Percentiles rank a stretch among this genome's conserved stretches.
These are phyloP conservation scores for Huiozyma naganishii DNA, from an alignment of 805 yeast genomes.

Conservation along the genomic window DNA sequence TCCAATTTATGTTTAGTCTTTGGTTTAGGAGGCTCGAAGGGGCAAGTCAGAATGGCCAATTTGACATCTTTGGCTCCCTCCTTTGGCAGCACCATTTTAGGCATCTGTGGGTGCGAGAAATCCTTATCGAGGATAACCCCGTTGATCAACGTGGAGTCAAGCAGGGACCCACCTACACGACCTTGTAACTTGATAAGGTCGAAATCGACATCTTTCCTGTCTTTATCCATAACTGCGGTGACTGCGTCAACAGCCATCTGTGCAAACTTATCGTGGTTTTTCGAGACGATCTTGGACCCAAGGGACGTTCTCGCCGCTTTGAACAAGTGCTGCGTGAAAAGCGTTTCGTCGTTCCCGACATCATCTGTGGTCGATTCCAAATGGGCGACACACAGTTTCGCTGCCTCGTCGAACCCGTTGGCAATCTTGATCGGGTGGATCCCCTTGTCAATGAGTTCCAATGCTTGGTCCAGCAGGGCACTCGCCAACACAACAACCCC, in stretches of 20 bases:
- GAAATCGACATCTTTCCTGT: constrained; percentile 91
- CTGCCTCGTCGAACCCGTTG: constrained; percentile 94
- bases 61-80: constrained; percentile 50
- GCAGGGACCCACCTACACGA: constrained; percentile 88
- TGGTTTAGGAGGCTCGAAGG: constrained; percentile 99
- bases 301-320: constrained; percentile 91
- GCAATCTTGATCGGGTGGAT: constrained; percentile 96
- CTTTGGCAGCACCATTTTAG: constrained; percentile 43
- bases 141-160: constrained; percentile 71
- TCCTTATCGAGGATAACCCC: constrained; percentile 96
- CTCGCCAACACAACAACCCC: constrained; percentile 97
- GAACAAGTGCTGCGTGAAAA: constrained; percentile 43
- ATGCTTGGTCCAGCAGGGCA: constrained; percentile 87
- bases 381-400: constrained; percentile 74
- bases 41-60: constrained; percentile 92
- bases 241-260: constrained; percentile 97
- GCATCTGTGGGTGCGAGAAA: constrained; percentile 98
- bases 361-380: constrained; percentile 68
- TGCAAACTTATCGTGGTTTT: constrained; percentile 87
- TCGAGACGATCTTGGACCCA: constrained; percentile 92
- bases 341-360: constrained; percentile 16
- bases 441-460: constrained; percentile 89
- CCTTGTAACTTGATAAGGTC: constrained; percentile 93
- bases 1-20: constrained; percentile 96
- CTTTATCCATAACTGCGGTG: constrained; percentile 79